phyloP scores from a whole-genome alignment of 148 eudicot genomes.

The Rhododendron simsii region DNA sequence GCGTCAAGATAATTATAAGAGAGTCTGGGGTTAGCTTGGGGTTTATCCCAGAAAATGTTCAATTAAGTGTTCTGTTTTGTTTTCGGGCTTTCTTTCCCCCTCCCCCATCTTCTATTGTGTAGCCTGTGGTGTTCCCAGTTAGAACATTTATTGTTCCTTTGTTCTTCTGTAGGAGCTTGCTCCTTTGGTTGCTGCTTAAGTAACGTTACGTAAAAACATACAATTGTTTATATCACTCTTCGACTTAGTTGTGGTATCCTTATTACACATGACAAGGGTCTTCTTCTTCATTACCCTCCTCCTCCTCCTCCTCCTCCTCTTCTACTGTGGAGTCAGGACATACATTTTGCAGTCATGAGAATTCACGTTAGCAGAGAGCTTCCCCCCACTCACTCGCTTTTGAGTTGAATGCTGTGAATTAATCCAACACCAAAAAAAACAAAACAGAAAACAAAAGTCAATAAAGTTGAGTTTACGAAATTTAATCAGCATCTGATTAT shows the following conservation, averaged over 20 bases:
- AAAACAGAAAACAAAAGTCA: background rate
- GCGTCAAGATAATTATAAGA: too few species aligned
- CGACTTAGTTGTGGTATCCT: background rate
- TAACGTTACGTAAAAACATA: background rate
- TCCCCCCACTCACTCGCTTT: slow-evolving; percentile 19
- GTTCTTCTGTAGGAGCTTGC: too few species aligned
- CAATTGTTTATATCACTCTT: background rate
- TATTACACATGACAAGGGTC: too few species aligned
- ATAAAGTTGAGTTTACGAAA: background rate
- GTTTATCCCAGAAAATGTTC: background rate
- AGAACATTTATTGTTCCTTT: too few species aligned
- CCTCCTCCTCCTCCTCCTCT: background rate
- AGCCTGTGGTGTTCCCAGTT: too few species aligned
- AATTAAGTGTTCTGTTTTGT: background rate
- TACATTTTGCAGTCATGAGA: slow-evolving; percentile 51
- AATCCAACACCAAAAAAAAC: background rate
- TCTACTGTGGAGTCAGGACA: slow-evolving; percentile 32
- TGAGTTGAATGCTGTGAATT: slow-evolving; percentile 30
- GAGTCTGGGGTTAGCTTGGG: background rate
- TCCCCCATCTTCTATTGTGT: background rate
- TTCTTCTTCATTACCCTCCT: background rate
- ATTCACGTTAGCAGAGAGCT: slow-evolving; percentile 30
- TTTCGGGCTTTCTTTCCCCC: background rate
- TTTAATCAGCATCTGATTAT: background rate
- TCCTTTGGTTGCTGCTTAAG: background rate